Evolutionary conservation across 2,329 filamentous ascomycete genomes (phyloP), one percentile per base, ranked within the genome.

Genomic region (Fusarium devonianum): DNA sequence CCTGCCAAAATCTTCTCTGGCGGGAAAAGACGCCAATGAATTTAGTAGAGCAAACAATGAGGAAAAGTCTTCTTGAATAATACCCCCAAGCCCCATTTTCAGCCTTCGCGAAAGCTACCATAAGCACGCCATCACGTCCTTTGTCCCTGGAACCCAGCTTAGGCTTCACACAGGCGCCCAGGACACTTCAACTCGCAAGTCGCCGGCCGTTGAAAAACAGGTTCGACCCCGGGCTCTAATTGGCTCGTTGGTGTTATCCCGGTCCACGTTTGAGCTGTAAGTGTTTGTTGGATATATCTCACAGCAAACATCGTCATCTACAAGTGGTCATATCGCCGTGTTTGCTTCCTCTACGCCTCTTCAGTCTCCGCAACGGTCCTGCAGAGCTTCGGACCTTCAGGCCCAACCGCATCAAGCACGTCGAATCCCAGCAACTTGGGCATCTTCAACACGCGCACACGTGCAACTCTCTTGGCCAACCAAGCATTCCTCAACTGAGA

Each of bases 341-440:
- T 49, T 56, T 60, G 56, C 35, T 57, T 60, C 35, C 36, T 56
- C 39, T 53, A 29, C 42, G 44, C 16, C 38, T 37, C 12, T 38
- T 18, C 34, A 51, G 44, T 44, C 35, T 40, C 43, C 51, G 32
- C 29, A 23, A 44, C 39, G 38, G 34, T 35, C 17, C 32, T 41
- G 17, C 23, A 26, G 7, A 12, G n/a, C 4, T n/a, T 12, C 23
- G 11, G 25, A 25, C 30, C 11, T 28, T 41, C 30, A 26, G 41
- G 34, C 25, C 45, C 51, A 49, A 49, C 35, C 30, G n/a, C 19
- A 23, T 50, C 21, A 14, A 26, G 32, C 47, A 17, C 14, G 14
- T 21, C 13, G 17, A n/a, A 36, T 56, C 36, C 41, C 52, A 29
- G 21, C 23, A 33, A 16, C 22, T 44, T 7, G 38, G 56, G 9